These are phyloP conservation scores for Austroboletus festivus DNA, from an alignment of 768 basidiomycete species.

Conservation along the genomic window DNA sequence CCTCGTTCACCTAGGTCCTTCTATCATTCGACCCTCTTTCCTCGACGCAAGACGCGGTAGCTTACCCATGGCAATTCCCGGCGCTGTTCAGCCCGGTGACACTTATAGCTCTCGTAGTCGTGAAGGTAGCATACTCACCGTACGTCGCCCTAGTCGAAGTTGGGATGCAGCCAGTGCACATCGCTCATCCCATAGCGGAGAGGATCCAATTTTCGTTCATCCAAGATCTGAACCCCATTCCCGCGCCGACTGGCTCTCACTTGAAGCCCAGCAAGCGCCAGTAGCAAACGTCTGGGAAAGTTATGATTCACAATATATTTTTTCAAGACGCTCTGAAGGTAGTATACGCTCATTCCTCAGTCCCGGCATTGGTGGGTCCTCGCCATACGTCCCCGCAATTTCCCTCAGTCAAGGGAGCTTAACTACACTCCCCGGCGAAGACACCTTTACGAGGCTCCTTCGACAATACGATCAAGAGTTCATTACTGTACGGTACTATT, in stretches of 20 bases:
- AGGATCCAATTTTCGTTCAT: conserved; percentile 28
- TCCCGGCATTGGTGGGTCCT: conserved; percentile 25
- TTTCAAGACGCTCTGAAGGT: conserved; percentile 34
- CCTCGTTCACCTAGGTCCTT: conserved; percentile 24
- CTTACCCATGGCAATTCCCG: conserved; percentile 59
- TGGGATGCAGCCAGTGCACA: conserved; percentile 44
- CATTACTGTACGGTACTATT: conserved; percentile 42
- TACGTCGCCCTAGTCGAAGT: conserved; percentile 61
- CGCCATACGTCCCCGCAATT: conserved; percentile 24
- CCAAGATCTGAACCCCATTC: conserved; percentile 46
- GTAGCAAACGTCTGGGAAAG: conserved; percentile 27
- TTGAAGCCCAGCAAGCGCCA: conserved; percentile 39
- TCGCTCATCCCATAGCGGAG: conserved; percentile 18
- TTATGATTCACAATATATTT: conserved; percentile 45
- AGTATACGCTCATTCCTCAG: conserved; percentile 30
- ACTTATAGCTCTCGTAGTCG: conserved; percentile 40
- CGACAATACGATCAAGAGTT: conserved; percentile 43
- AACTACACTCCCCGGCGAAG: conserved; percentile 35
- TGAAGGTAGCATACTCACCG: conserved; percentile 55
- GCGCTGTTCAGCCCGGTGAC: conserved; percentile 20
- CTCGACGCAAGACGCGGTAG: conserved; percentile 46
- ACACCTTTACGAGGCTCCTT: conserved; percentile 39
- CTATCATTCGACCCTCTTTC: conserved; percentile 20
- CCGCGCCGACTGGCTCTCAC: conserved; percentile 50
- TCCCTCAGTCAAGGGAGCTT: conserved; percentile 31